Conservation (phyloP, 1,139 yeast genomes). For the Kodamaea anthophila region DNA sequence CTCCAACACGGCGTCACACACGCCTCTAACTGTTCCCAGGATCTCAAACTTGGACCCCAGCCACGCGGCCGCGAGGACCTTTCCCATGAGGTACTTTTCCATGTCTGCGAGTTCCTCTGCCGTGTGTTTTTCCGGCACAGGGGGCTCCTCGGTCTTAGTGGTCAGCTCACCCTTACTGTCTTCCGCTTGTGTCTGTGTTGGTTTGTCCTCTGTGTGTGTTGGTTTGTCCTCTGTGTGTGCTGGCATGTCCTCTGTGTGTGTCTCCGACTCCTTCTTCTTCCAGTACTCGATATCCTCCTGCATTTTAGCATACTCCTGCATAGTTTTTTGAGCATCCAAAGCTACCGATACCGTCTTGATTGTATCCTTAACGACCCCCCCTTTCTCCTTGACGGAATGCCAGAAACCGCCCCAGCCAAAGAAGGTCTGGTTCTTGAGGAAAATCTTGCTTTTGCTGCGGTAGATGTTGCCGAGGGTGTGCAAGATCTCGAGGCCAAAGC, state of each 20-base stretch:
- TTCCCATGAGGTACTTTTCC: constrained; percentile 84
- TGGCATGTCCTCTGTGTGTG: constrained; percentile 8
- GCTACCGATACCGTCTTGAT: constrained; percentile 82
- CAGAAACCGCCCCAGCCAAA: constrained; percentile 83
- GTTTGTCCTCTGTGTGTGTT: no score
- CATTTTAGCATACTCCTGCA: constrained; percentile 73
- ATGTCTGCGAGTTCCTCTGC: constrained; percentile 78
- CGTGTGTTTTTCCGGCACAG: constrained; percentile 53
- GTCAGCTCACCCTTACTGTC: constrained; percentile 4
- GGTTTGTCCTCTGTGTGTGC: constrained; percentile 8
- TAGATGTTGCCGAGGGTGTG: constrained; percentile 83
- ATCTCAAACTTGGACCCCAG: constrained; percentile 87
- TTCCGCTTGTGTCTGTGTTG: no score
- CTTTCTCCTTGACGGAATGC: constrained; percentile 80
- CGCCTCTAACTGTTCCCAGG: constrained; percentile 80
- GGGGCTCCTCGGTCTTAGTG: constrained; percentile 1
- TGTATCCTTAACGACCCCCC: constrained; percentile 78
- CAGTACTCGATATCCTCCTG: constrained; percentile 55
- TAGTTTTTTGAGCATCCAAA: constrained; percentile 81
- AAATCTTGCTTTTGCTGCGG: constrained; percentile 57
- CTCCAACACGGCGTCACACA: constrained; percentile 73
- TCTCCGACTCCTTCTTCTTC: constrained; percentile 10
- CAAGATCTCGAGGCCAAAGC: constrained; percentile 85
- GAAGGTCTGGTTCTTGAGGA: constrained; percentile 53
- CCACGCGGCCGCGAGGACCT: constrained; percentile 94